Evolutionary conservation across 257 asterid genomes (phyloP), one percentile per base, ranked within the genome.

Genomic region (Penstemon newberryi): DNA sequence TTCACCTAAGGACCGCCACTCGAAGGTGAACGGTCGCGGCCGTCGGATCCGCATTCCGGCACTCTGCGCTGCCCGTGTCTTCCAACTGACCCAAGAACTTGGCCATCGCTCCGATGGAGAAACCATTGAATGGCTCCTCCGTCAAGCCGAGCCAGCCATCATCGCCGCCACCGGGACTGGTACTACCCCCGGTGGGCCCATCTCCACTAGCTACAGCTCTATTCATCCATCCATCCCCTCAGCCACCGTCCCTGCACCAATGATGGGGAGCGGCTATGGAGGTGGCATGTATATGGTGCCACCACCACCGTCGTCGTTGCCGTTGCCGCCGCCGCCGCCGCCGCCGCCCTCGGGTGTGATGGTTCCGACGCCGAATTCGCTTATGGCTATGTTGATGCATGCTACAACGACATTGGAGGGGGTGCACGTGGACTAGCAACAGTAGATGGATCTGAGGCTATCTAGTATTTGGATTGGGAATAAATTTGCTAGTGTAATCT

Each of bases 81-180:
- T 89, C 75, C 98, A 87, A 78, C 89, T 92, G 3, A 92, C 98
- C 8, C 68, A 79, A 60, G 96, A 89, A 64, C 79, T 92, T 2
- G 92, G 95, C 6, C 92, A 78, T 69, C 86, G 86, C 8, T 80
- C 92, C 18, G 95, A 92, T 44, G 96, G 98, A 0, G 89, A 89
- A 79, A 92, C 98, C 47, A 83, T 92, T 12, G 95, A 83, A 75
- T 92, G 96, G 98, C 87, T 91, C 45, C 85, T 92, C 45, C 90
- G 83, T 60, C 76, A 75, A 18, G 90, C 92, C 0, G 96, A 86
- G 80, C 87, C 87, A 0, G 73, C 96, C 0, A 82, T 89, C 47
- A 66, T 86, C 66, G 84, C 84, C 25, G 89, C 89, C 42, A 87
- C 96, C 0, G 96, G 98, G 0, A 77, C 81, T 15, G 95, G 96